Evolutionary conservation across 2,329 filamentous ascomycete genomes (phyloP), one percentile per base, ranked within the genome.

Genomic region (Aspergillus japonicus): DNA sequence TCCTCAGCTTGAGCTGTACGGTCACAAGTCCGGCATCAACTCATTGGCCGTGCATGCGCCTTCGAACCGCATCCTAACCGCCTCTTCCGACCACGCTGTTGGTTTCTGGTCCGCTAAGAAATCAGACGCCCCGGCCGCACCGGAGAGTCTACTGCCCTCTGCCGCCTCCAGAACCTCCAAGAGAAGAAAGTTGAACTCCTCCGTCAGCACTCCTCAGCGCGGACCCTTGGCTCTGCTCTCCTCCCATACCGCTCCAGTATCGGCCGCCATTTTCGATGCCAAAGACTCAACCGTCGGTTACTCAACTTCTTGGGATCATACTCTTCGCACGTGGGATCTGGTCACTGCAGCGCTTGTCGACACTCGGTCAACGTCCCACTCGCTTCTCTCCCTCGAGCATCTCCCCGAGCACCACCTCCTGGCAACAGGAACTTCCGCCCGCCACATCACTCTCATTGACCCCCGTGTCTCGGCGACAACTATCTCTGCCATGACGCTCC

Each of bases 381-480:
- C 92, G 0, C 84, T 99, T 7, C 85, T 96, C 62, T 92, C 89
- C 31, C 82, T 97, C 6, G 84, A 87, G 64, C 88, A 92, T 5
- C 81, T 99, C 14, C 86, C 87, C 1, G 83, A 87, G 2, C 79
- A 88, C 29, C 78, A 83, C 71, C 78, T 89, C 65, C 77, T 89
- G 35, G 87, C 86, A 14, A 89, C 91, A 23, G 95, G 93, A 60
- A 96, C 91, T 2, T 89, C 89, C 16, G 91, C 91, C 23, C 85
- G 92, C 58, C 91, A 96, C 78, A 90, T 99, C 72, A 94, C 92
- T 0, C 84, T 99, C n/a, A 86, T 98, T 66, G 95, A 99, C 75
- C 94, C 94, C 3, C 87, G 95, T 56, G 89, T 86, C 31, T 89
- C 88, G 3, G 89, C 92, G 3, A 85, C 87, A 1, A 85, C 87